phyloP scores from a whole-genome alignment of 805 yeast genomes.

The Clavispora fructus region DNA sequence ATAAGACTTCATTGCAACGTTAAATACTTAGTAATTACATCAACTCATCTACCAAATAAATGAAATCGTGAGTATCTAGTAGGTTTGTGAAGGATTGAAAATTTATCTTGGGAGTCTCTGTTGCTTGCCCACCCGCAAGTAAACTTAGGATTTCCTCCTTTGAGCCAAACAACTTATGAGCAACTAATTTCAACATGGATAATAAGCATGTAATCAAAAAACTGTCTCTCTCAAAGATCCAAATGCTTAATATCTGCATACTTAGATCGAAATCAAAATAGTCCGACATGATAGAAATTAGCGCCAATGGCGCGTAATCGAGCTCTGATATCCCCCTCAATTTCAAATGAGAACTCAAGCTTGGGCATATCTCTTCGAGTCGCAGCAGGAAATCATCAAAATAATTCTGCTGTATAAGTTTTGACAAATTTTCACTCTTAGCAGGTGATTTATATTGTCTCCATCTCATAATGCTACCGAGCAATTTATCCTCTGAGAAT shows the following conservation, averaged over 20 bases:
- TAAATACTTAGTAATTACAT: neutral
- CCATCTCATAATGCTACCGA: neutral
- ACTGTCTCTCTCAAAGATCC: conserved; percentile 50
- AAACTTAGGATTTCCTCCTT: conserved; percentile 40
- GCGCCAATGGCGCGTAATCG: conserved; percentile 36
- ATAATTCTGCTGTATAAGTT: conserved; percentile 7
- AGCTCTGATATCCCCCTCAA: conserved; percentile 35
- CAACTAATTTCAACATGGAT: conserved; percentile 46
- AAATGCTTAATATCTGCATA: conserved; percentile 51
- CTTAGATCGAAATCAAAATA: conserved; percentile 43
- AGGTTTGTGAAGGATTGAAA: neutral
- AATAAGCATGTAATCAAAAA: conserved; percentile 48
- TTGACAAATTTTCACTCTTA: neutral
- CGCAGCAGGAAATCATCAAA: conserved; percentile 41
- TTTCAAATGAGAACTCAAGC: conserved; percentile 47
- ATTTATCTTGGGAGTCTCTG: neutral
- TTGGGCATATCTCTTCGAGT: conserved; percentile 37
- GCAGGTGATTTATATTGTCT: neutral
- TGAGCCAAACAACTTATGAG: conserved; percentile 46
- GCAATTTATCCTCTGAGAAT: conserved; percentile 20
- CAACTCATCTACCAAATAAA: neutral
- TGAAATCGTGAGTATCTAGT: neutral
- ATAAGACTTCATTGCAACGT: neutral
- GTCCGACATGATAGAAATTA: conserved; percentile 42
- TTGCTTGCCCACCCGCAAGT: conserved; percentile 13